Conservation (phyloP, 2,329 filamentous ascomycete genomes). For the Botrytis fragariae region DNA sequence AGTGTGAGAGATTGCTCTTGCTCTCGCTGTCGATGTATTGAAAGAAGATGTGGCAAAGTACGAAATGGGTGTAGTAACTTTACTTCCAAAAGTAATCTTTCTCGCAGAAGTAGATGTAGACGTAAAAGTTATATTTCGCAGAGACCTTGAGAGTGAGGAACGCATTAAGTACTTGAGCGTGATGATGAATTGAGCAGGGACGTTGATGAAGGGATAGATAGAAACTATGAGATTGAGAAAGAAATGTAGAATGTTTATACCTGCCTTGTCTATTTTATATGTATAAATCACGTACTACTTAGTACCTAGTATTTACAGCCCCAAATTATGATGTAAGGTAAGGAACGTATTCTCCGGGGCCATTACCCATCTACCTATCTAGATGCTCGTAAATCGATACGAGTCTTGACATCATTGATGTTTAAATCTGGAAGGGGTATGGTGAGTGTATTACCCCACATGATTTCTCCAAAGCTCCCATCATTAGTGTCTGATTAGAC, state of each 20-base stretch:
- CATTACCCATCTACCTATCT: background rate
- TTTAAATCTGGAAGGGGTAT: background rate
- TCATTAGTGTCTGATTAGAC: background rate
- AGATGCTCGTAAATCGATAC: background rate
- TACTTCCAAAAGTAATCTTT: background rate
- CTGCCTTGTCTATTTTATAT: background rate
- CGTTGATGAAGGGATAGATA: background rate
- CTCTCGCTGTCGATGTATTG: background rate
- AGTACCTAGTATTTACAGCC: background rate
- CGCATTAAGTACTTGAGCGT: background rate
- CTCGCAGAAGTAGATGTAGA: background rate
- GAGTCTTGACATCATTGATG: constrained; percentile 15
- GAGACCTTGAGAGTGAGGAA: background rate
- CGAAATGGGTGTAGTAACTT: background rate
- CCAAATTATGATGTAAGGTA: background rate
- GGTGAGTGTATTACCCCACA: background rate
- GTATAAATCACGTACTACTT: background rate
- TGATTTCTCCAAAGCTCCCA: background rate
- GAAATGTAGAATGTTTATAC: background rate
- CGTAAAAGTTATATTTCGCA: background rate
- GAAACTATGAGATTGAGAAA: background rate
- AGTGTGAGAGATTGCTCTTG: background rate
- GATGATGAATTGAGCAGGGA: background rate
- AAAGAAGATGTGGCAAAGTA: background rate
- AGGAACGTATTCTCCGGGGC: background rate